Base-by-base conservation (phyloP, 2,329 filamentous ascomycete species). In the Colletotrichum tamarilloi region DNA sequence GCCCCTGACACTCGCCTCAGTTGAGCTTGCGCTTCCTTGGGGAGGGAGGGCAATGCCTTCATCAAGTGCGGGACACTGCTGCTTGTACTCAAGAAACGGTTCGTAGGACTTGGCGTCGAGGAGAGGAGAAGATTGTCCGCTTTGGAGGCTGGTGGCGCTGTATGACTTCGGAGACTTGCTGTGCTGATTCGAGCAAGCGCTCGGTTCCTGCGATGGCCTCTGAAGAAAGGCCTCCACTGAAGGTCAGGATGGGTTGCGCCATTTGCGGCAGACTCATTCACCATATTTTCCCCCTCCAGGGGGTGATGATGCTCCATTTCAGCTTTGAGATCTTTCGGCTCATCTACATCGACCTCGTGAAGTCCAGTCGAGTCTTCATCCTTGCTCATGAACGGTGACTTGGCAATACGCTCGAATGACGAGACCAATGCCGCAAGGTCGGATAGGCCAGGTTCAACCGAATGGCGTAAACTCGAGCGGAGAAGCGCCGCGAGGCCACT, bases 51-150 rank as follows among this genome's bases (percentile, higher is more conserved):
- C 55, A 89, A 76, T 26, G 85, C 84, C 76, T 89, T 89, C 86
- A 89, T 89, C 16, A 89, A 79, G 53, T 84, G 84, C 7, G 87
- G 85, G 64, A 87, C 86, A 74, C 85, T 88, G 74, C 85, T 87
- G 70, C 86, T 87, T 52, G 86, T 80, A 64, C 82, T 85, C 22
- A 87, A 80, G 74, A 85, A 81, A 32, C 82, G 81, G 42, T 80
- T 81, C 42, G 86, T 85, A 19, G 86, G 89, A 4, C 88, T 84
- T 16, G 86, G 86, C 58, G 85, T 83, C n/a, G 87, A 87, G 4
- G 84, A 84, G 42, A 87, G 74, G 46, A 87, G 83, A 32, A 62
- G 19, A 5, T 63, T 46, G 14, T 38, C 49, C 14, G 38, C 26
- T 8, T 52, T 71, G 32, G 30, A 16, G 28, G 11, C 16, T 5